Base-by-base conservation (phyloP, 139 green algal species). In the Chlorella sp. region DNA sequence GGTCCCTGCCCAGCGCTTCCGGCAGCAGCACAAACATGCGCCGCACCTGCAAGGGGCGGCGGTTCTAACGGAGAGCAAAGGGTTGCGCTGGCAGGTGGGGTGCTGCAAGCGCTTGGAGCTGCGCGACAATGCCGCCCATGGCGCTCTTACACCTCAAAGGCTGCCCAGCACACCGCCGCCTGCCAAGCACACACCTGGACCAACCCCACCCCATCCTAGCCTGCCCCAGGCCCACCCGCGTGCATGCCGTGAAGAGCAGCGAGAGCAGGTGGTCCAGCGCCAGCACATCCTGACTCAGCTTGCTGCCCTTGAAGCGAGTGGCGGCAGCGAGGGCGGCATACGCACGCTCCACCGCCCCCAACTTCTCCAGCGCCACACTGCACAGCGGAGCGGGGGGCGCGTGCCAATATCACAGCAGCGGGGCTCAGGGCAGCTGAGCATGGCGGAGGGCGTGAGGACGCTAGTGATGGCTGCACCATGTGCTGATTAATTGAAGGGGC, bases 21-120 rank as follows among this genome's bases (percentile, higher is more conserved):
- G 81, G 81, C 28, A 85, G 81, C 51, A 85, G 48, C 81, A 85
- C 56, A 28, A 60, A 36, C 54, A 80, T 73, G 81, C 81, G 69
- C 17, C 81, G 69, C 51, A 85, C 38, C 70, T 85, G 80, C 48
- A n/a, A 20, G 11, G 41, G 51, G 51, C 13, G 28, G 51, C 1
- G 22, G 40, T 24, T 24, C 51, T 26, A 16, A 54, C 46, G 11
- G 51, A 16, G 51, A 16, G 51, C 51, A 60, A 60, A 2, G 9
- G 14, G 9, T 60, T 60, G 51, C 22, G 51, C 51, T 20, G 22
- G 51, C 51, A 24, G 8, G 46, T 7, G 8, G 11, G 8, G 46
- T 54, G 46, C n/a, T n/a, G n/a, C n/a, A n/a, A n/a, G n/a, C n/a
- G n/a, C n/a, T n/a, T n/a, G n/a, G n/a, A n/a, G n/a, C n/a, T n/a